phyloP scores from a whole-genome alignment of 2,329 filamentous ascomycete genomes.

The Penicillium thymicola region DNA sequence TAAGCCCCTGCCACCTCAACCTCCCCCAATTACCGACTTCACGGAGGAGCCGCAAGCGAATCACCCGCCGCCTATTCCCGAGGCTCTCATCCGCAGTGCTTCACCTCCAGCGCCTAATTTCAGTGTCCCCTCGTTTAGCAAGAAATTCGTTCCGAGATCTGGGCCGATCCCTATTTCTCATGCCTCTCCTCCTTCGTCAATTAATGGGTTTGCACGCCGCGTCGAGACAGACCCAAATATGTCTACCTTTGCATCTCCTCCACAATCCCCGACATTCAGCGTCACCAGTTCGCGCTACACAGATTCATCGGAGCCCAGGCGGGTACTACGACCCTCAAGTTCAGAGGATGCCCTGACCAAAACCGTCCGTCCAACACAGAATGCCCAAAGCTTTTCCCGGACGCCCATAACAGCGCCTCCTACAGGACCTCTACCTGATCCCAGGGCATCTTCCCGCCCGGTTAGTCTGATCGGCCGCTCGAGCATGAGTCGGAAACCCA shows the following conservation, averaged over 20 bases:
- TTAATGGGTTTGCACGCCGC: conserved; percentile 10
- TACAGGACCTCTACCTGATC: conserved; percentile 13
- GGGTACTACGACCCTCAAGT: conserved; percentile 26
- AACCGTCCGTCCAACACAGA: conserved; percentile 13
- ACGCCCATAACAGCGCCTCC: conserved; percentile 8
- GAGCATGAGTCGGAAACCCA: conserved; percentile 13
- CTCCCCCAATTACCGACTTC: conserved; percentile 9
- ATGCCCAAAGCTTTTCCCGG: conserved; percentile 16
- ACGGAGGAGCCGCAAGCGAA: conserved; percentile 21
- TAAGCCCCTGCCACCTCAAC: conserved; percentile 5
- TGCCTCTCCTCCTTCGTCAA: conserved; percentile 16
- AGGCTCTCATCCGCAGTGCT: conserved; percentile 27
- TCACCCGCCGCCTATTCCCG: conserved; percentile 25
- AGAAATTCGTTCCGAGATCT: conserved; percentile 31
- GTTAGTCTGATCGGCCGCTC: conserved; percentile 20
- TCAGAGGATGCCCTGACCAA: conserved; percentile 30
- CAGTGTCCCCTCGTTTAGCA: conserved; percentile 42
- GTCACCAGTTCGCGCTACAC: conserved; percentile 22
- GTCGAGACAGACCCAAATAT: conserved; percentile 19
- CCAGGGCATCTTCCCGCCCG: conserved; percentile 18
- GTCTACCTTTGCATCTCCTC: conserved; percentile 29
- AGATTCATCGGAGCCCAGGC: conserved; percentile 23
- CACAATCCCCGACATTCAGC: conserved; percentile 32
- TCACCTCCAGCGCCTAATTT: conserved; percentile 42
- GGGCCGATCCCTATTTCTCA: conserved; percentile 13